Percentiles rank a stretch among this genome's conserved stretches.
These are phyloP conservation scores for Tetrahymena malaccensis DNA, from an alignment of 73 alveolate genomes.

Conservation along the genomic window DNA sequence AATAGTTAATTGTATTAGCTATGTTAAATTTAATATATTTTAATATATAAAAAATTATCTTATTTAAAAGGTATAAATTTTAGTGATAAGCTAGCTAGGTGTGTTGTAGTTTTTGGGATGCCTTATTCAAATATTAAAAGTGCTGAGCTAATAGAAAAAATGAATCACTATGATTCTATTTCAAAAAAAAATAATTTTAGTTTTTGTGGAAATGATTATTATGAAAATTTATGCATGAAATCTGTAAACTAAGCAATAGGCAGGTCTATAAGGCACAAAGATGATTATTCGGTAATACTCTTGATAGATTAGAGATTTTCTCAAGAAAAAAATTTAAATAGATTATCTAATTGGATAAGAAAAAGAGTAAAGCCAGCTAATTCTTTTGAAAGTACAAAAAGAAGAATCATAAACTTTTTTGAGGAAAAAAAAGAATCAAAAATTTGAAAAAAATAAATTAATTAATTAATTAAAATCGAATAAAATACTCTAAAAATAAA, in stretches of 20 bases:
- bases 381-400: background rate
- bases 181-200: constrained; percentile 23
- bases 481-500: too few species aligned
- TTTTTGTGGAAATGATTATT: constrained; percentile 69
- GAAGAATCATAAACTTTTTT: background rate
- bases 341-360: constrained; percentile 11
- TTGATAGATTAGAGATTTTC: constrained; percentile 70
- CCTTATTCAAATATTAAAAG: constrained; percentile 81
- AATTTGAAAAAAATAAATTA: background rate
- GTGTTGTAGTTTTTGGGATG: constrained; percentile 80
- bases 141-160: constrained; percentile 73
- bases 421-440: background rate
- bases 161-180: constrained; percentile 45
- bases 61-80: constrained; percentile 73
- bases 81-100: constrained; percentile 81
- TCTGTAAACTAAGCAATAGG: constrained; percentile 85
- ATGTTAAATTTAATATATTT: too few species aligned
- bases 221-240: constrained; percentile 82
- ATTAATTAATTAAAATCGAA: too few species aligned
- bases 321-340: background rate
- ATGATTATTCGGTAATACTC: constrained; percentile 75
- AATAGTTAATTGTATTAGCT: too few species aligned
- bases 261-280: constrained; percentile 81
- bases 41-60: too few species aligned
- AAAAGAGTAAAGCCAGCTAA: background rate